These are phyloP conservation scores for Hebeloma cylindrosporum DNA, from an alignment of 768 basidiomycete species.

Conservation along the genomic window DNA sequence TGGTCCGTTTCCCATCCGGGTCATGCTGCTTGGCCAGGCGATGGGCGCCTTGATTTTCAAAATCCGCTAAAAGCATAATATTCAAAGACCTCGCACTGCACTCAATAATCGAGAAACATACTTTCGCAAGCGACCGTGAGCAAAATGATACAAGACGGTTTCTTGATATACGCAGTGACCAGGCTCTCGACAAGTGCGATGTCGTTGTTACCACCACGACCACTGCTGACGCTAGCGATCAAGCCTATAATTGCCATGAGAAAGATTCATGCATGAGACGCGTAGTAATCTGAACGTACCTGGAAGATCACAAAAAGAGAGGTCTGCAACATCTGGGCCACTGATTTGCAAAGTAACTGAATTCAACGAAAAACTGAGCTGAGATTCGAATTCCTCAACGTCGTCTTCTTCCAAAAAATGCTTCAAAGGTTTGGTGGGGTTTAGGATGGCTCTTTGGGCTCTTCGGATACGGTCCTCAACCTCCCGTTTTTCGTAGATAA, in stretches of 20 bases:
- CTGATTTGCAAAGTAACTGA: conserved; percentile 59
- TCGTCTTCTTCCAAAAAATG: conserved; percentile 41
- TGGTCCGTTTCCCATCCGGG: conserved; percentile 63
- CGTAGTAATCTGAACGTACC: conserved; percentile 31
- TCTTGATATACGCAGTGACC: conserved; percentile 56
- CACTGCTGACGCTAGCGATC: conserved; percentile 53
- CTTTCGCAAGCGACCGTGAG: conserved; percentile 65
- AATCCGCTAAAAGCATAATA: conserved; percentile 53
- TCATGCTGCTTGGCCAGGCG: conserved; percentile 60
- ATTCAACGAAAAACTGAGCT: conserved; percentile 51
- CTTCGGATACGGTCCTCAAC: conserved; percentile 70
- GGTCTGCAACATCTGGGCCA: conserved; percentile 57
- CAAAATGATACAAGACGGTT: conserved; percentile 62
- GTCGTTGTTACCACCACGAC: conserved; percentile 49
- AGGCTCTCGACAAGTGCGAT: conserved; percentile 61
- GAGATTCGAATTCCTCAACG: conserved; percentile 18
- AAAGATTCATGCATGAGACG: no score
- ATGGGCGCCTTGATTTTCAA: conserved; percentile 79
- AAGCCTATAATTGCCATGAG: conserved; percentile 38
- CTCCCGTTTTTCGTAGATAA: conserved; percentile 48
- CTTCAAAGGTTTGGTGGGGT: conserved; percentile 38
- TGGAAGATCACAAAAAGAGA: conserved; percentile 66
- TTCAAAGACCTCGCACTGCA: conserved; percentile 8
- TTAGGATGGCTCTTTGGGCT: conserved; percentile 67
- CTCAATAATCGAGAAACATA: conserved; percentile 31